Base-by-base conservation (phyloP, 495 filamentous ascomycete species). In the Pyrenula massariospora region DNA sequence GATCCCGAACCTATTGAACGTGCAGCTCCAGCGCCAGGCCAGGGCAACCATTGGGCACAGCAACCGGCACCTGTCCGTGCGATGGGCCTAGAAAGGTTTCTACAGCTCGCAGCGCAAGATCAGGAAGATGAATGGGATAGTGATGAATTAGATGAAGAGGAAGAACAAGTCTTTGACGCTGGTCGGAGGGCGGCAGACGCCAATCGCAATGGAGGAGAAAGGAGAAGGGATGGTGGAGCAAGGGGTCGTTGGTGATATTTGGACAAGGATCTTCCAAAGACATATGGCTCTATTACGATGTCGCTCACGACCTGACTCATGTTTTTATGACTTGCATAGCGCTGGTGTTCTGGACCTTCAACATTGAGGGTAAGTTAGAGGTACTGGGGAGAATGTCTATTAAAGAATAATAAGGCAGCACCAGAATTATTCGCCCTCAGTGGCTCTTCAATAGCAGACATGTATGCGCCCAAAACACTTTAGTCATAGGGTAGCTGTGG, bases 91-190 rank as follows among this genome's bases (percentile, higher is more conserved):
- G 77, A 76, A 62, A 66, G 75, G 50, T 83, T 83, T 55, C 59
- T 84, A 36, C 68, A 74, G 53, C 60, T 84, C 36, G 80, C 75
- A 2, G 65, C 70, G 58, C 73, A 79, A 50, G 83, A 85, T 60
- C 73, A 78, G 25, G 81, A 82, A 64, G 80, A 84, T 62, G 82
- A 76, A 59, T 84, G 80, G 80, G 80, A 84, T 62, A 83, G 80
- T 56, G 80, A 84, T 63, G 80, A 82, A 63, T 56, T 84, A 53
- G 76, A 77, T 36, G 78, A 77, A 19, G 50, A 52, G 50, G 50
- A 21, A 24, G n/a, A 21, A 19, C 8, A 52, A 21, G 50, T 52
- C 10, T 20, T 52, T 10, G 50, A 52, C 8, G 50, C n/a, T 8
- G 19, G 50, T 10, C 8, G 50, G 50, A 52, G 50, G 19, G 22